Percentiles rank a stretch among this genome's conserved stretches.
These are phyloP conservation scores for Yamadazyma conglobata DNA, from an alignment of 1,139 yeast species.

Conservation along the genomic window DNA sequence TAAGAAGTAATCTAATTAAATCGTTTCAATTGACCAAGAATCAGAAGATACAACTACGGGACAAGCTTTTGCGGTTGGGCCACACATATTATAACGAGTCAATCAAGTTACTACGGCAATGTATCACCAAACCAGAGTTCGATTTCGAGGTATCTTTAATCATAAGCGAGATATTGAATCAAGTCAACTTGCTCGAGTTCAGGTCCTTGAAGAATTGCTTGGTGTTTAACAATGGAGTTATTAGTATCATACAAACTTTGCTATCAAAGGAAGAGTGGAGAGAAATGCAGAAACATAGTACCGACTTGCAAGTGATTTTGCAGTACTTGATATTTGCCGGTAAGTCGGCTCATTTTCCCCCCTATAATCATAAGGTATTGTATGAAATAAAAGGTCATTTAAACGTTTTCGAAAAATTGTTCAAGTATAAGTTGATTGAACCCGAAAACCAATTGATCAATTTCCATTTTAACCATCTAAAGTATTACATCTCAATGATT, in stretches of 20 bases:
- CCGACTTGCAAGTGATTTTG: constrained; percentile 18
- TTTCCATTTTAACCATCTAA: constrained; percentile 10
- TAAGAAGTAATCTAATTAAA: constrained; percentile 21
- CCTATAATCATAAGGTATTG: constrained; percentile 19
- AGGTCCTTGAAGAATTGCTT: constrained; percentile 18
- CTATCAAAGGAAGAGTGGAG: constrained; percentile 6
- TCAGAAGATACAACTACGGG: constrained; percentile 12
- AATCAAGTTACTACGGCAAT: constrained; percentile 17
- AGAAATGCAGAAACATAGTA: constrained; percentile 3
- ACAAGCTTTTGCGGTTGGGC: constrained; percentile 14
- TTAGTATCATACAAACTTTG: constrained; percentile 21
- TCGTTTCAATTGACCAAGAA: constrained; percentile 13
- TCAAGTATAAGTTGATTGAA: constrained; percentile 7
- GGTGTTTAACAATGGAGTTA: constrained; percentile 25
- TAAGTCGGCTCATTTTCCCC: constrained; percentile 21
- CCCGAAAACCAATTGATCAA: constrained; percentile 15
- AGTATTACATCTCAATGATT: constrained; percentile 4
- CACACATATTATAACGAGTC: constrained; percentile 21
- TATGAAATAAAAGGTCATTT: constrained; percentile 19
- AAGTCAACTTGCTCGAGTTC: constrained; percentile 24
- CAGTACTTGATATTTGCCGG: constrained; percentile 22
- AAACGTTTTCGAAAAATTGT: constrained; percentile 8
- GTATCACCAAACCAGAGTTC: constrained; percentile 16
- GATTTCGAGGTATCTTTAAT: constrained; percentile 21
- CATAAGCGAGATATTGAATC: constrained; percentile 24